phyloP scores from a whole-genome alignment of 257 asterid species.

The Penstemon davidsonii region DNA sequence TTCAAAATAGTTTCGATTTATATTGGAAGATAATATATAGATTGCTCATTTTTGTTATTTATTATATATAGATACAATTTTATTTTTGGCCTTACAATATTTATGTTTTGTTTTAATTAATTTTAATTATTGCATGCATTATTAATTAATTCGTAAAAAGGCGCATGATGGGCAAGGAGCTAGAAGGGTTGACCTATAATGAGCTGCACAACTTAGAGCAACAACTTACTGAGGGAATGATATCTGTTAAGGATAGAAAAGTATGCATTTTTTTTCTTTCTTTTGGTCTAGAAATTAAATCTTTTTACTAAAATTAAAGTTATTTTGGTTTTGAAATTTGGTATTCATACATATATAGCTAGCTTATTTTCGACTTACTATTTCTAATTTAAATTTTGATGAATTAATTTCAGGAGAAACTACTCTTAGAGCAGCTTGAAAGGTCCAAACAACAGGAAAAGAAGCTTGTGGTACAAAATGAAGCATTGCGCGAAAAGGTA shows the following conservation, averaged over 20 bases:
- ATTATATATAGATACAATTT: no score
- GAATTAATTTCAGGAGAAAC: constrained; percentile 51
- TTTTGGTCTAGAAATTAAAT: no score
- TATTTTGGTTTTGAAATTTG: no score
- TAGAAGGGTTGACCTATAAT: constrained; percentile 49
- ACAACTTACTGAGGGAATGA: constrained; percentile 54
- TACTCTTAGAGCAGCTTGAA: constrained; percentile 56
- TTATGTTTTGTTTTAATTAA: no score
- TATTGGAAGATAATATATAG: no score
- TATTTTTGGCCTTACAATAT: no score
- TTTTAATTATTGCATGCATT: no score
- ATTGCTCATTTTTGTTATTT: no score
- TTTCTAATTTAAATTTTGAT: not conserved
- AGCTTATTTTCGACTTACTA: not conserved
- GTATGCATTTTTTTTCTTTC: constrained; percentile 19
- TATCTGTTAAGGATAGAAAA: constrained; percentile 62
- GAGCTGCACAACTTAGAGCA: constrained; percentile 60
- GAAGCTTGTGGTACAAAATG: constrained; percentile 55
- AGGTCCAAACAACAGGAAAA: constrained; percentile 58
- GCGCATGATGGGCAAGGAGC: constrained; percentile 65
- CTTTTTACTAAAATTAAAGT: not conserved
- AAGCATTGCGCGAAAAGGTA: constrained; percentile 61
- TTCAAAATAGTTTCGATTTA: not conserved
- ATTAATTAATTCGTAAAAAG: constrained; percentile 24
- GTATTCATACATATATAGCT: no score